These are phyloP conservation scores for Citrus mangshanensis DNA, from an alignment of 345 rosid genomes.

Conservation along the genomic window DNA sequence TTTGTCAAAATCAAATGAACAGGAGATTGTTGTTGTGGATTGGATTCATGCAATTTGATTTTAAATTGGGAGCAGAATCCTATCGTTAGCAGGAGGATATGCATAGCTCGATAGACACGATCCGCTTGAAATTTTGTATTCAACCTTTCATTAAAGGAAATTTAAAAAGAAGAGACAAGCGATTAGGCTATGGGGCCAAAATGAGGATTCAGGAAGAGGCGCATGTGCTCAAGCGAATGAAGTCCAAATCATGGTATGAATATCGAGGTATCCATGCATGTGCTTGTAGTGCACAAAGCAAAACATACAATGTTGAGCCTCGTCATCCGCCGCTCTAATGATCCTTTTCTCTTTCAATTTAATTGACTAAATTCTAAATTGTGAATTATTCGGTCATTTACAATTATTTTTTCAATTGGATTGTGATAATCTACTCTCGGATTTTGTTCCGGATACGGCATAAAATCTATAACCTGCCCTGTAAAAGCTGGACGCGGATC, in stretches of 20 bases:
- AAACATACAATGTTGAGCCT: background rate
- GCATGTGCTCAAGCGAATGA: slow-evolving; percentile 25
- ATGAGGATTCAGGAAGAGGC: background rate
- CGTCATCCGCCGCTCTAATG: background rate
- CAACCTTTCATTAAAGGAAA: too few relatives aligned
- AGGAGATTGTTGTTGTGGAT: slow-evolving; percentile 21
- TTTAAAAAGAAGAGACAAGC: background rate
- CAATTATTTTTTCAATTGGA: too few relatives aligned
- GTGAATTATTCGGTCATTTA: too few relatives aligned
- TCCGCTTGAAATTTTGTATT: background rate
- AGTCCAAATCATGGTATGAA: background rate
- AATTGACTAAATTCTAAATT: background rate
- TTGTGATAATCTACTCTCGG: too few relatives aligned
- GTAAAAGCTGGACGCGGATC: too few relatives aligned
- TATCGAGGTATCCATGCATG: slow-evolving; percentile 7
- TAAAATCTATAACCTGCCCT: too few relatives aligned
- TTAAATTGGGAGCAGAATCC: slow-evolving; percentile 14
- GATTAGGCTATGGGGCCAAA: background rate
- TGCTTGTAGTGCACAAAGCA: background rate
- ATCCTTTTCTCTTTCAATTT: background rate
- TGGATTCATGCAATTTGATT: slow-evolving; percentile 14
- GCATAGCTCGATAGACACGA: slow-evolving; percentile 1
- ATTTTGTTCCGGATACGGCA: too few relatives aligned
- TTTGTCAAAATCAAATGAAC: slow-evolving; percentile 36
- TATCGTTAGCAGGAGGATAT: slow-evolving; percentile 16